A percentile compares a stretch with the other conserved stretches of the same genome.
These are phyloP conservation scores for Nakataea oryzae DNA, from an alignment of 2,329 filamentous ascomycete genomes.

Conservation along the genomic window DNA sequence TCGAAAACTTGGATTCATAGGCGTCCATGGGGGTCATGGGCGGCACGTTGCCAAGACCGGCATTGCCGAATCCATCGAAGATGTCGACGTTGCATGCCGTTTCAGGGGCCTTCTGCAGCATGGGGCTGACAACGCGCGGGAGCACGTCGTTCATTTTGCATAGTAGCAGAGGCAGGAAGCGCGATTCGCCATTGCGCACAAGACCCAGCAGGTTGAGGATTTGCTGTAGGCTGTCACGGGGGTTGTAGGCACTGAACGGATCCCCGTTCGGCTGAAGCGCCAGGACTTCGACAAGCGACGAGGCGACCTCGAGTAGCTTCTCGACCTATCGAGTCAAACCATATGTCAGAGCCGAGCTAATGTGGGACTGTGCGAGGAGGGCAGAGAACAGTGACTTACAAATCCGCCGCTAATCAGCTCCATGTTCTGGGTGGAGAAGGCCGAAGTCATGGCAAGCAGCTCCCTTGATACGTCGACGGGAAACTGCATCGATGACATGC, in stretches of 20 bases:
- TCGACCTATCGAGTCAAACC: conserved; percentile 45
- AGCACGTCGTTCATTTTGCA: conserved; percentile 66
- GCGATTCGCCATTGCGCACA: conserved; percentile 64
- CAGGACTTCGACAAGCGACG: conserved; percentile 63
- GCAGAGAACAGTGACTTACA: conserved; percentile 33
- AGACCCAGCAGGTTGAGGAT: conserved; percentile 57
- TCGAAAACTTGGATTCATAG: conserved; percentile 32
- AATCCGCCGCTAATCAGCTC: conserved; percentile 66
- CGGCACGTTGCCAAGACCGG: conserved; percentile 46
- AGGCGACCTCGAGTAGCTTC: conserved; percentile 69
- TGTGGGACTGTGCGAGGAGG: background rate
- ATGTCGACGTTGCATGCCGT: conserved; percentile 44
- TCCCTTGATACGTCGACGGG: conserved; percentile 53
- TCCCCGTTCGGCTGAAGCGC: conserved; percentile 50
- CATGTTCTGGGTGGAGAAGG: conserved; percentile 62
- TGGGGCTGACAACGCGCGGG: conserved; percentile 49
- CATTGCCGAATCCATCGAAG: conserved; percentile 56
- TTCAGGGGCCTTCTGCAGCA: conserved; percentile 49
- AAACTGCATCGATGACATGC: conserved; percentile 48
- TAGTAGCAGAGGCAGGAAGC: conserved; percentile 67
- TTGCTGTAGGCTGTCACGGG: conserved; percentile 63
- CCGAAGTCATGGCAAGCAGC: conserved; percentile 55
- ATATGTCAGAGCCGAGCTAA: conserved; percentile 1
- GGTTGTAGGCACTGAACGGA: conserved; percentile 50
- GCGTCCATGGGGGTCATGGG: conserved; percentile 32